Conservation (phyloP, 495 filamentous ascomycete species). For the Aspergillus bertholletiae region DNA sequence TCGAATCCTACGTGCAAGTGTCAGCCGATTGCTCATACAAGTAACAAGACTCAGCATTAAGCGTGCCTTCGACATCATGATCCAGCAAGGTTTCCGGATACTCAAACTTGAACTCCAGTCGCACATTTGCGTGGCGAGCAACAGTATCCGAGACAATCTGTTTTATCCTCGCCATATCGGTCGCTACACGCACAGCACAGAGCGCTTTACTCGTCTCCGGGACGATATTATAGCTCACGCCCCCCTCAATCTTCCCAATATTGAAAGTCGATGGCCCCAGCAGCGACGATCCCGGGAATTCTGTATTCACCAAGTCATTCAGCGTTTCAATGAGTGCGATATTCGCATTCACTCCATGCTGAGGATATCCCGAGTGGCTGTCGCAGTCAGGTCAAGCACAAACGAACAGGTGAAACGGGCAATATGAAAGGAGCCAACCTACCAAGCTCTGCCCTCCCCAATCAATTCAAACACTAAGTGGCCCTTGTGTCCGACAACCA, state of each 20-base stretch:
- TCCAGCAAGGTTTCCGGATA: slow-evolving; percentile 33
- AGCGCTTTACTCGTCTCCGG: slow-evolving; percentile 17
- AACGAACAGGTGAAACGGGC: no score
- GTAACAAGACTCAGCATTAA: neutral
- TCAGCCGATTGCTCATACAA: neutral
- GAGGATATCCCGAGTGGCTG: slow-evolving; percentile 73
- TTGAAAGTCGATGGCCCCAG: slow-evolving; percentile 19
- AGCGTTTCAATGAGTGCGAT: slow-evolving; percentile 61
- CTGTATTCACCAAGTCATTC: slow-evolving; percentile 38
- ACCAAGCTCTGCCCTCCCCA: slow-evolving; percentile 49
- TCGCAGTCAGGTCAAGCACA: neutral
- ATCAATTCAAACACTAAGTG: slow-evolving; percentile 53
- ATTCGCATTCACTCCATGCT: slow-evolving; percentile 69
- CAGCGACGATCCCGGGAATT: slow-evolving; percentile 10
- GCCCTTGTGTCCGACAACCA: slow-evolving; percentile 80
- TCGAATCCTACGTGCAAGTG: slow-evolving; percentile 61
- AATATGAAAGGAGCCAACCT: slow-evolving; percentile 37
- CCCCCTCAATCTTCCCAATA: slow-evolving; percentile 17
- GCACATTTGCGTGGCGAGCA: slow-evolving; percentile 10
- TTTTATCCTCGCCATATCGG: slow-evolving; percentile 16
- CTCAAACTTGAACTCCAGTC: slow-evolving; percentile 14
- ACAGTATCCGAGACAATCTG: slow-evolving; percentile 12
- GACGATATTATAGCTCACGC: slow-evolving; percentile 20
- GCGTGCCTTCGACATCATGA: slow-evolving; percentile 50
- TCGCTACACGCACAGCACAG: slow-evolving; percentile 19